phyloP scores from a whole-genome alignment of 148 eudicot genomes.

The Dysphania ambrosioides region DNA sequence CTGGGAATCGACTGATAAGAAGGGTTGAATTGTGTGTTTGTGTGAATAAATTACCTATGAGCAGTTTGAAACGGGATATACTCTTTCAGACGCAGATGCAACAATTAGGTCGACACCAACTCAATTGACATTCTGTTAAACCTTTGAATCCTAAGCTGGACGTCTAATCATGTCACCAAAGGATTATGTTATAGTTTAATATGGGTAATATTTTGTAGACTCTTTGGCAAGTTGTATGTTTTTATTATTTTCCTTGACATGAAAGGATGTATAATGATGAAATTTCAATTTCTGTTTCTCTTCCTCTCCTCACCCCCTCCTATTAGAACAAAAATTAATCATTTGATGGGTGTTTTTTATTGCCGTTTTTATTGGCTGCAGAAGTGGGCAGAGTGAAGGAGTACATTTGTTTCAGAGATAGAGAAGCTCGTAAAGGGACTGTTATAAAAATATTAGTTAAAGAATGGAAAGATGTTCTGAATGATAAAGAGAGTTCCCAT shows the following conservation, averaged over 20 bases:
- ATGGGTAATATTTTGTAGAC: not conserved
- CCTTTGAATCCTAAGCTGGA: not conserved
- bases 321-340: not conserved
- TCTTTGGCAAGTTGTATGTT: not conserved
- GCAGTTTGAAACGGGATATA: not conserved
- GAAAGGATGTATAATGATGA: not conserved
- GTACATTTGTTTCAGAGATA: conserved; percentile 47
- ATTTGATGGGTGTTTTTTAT: conserved; percentile 8
- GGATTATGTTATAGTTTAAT: not conserved
- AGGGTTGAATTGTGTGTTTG: not conserved
- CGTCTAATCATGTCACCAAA: not conserved
- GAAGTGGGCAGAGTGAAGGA: conserved; percentile 32
- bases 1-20: not conserved
- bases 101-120: not conserved
- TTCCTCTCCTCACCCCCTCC: not conserved
- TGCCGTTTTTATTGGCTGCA: conserved; percentile 25
- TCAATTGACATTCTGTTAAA: not conserved
- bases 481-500: conserved; percentile 66
- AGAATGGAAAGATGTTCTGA: conserved; percentile 35
- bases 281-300: not conserved
- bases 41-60: not conserved
- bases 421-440: conserved; percentile 38
- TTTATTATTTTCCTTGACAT: not conserved
- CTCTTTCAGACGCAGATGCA: not conserved
- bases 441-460: conserved; percentile 45